Base-by-base conservation (phyloP, 1,284 basidiomycete genomes). In the Puccinia hordei region DNA sequence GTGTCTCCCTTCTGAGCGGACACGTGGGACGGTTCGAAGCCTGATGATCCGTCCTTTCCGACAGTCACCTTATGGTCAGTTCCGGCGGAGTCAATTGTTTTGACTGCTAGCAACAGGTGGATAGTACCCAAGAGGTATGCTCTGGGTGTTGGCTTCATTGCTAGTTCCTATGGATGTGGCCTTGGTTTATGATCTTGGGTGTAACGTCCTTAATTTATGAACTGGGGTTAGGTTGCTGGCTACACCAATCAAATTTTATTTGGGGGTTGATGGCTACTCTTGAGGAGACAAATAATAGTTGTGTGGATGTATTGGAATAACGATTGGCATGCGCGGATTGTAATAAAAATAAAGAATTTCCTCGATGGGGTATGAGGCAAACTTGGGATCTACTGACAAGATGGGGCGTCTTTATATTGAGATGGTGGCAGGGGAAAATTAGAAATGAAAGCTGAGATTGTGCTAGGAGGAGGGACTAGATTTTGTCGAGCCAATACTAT, bases 1-100 rank as follows among this genome's bases (percentile, higher is more conserved):
- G 77, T 80, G 44, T 80, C 77, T 4, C 77, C 77, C 41, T 63
- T 80, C 22, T 72, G 46, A n/a, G 77, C 77, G 19, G 66, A 71
- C 3, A 80, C 22, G n/a, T 44, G 68, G 30, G 77, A 24, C 1
- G 77, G 77, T 13, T 59, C 53, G 35, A 80, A 80, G 46, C 51
- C 30, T 30, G 30, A 46, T 41, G 38, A 6, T 24, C 77, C 77
- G 17, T 38, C 27, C 33, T 80, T 80, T 24, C 38, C 77, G 1
- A 80, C 77, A 27, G 22, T 65, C 2, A 80, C 77, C 41, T 59
- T 65, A 27, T 80, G 77, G 6, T 73, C 53, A 33, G 49, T 73
- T 57, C 51, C 49, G n/a, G 15, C 22, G 12, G 49, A 38, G 27
- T 73, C 33, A 2, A 35, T 41, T 3, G 53, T 15, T 13, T 5